Evolutionary conservation across 2,329 filamentous ascomycete species (phyloP).

Genomic region (Akanthomyces uredinophilus): DNA sequence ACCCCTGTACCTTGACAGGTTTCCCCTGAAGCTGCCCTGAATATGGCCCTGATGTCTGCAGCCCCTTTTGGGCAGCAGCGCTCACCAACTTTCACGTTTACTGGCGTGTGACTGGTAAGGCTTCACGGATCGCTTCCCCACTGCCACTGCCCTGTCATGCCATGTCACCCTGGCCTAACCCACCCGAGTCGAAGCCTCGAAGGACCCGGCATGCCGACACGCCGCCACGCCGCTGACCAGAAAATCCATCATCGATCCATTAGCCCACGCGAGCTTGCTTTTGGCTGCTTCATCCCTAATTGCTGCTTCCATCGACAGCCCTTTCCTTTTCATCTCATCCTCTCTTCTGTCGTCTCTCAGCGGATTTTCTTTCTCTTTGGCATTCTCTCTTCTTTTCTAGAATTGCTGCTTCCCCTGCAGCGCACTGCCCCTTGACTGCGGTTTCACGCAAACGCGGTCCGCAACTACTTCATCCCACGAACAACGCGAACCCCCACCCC

Average conservation of each 20-base stretch:
- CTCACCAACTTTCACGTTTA: not conserved
- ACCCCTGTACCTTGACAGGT: not conserved
- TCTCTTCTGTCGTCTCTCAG: not conserved
- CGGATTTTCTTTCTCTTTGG: not conserved
- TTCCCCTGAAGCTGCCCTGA: not conserved
- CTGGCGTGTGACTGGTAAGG: not conserved
- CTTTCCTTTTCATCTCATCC: not conserved
- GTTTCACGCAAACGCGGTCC: not conserved
- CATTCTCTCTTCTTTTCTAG: not conserved
- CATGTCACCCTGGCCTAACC: not conserved
- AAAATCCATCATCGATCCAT: not conserved
- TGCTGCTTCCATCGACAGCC: not conserved
- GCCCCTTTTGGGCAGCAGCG: not conserved
- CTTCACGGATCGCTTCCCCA: not conserved
- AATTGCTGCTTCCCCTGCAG: not conserved
- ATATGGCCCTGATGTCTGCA: no score
- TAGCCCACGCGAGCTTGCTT: constrained; percentile 9
- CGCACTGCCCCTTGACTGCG: not conserved
- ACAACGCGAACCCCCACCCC: not conserved
- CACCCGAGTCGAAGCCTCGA: not conserved
- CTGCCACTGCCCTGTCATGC: no score
- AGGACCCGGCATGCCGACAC: not conserved
- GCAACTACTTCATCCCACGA: not conserved
- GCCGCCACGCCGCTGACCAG: not conserved
- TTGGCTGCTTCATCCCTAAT: constrained; percentile 8